These are phyloP conservation scores for Xylaria flabelliformis DNA, from an alignment of 495 filamentous ascomycete genomes.

Conservation along the genomic window DNA sequence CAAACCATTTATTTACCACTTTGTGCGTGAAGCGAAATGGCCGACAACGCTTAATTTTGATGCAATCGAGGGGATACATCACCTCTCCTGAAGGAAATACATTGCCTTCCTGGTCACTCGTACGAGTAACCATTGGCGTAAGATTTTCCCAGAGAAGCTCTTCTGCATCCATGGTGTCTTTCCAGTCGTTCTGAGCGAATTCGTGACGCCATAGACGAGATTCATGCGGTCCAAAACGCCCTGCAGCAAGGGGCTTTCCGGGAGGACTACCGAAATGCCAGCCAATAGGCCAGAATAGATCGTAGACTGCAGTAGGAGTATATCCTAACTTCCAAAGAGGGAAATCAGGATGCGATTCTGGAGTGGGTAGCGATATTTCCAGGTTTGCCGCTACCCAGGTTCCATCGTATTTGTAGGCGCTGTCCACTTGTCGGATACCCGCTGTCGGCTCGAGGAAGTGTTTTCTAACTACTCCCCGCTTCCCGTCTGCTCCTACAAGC, in stretches of 20 bases:
- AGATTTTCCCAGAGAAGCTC: slow-evolving; percentile 41
- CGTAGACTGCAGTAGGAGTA: slow-evolving; percentile 55
- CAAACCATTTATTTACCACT: slow-evolving; percentile 60
- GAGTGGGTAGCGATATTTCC: slow-evolving; percentile 52
- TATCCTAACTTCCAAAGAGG: slow-evolving; percentile 58
- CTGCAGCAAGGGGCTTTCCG: slow-evolving; percentile 51
- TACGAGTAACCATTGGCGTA: slow-evolving; percentile 40
- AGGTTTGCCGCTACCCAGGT: slow-evolving; percentile 62
- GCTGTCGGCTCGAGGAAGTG: slow-evolving; percentile 55
- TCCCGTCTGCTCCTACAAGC: slow-evolving; percentile 59
- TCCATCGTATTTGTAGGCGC: slow-evolving; percentile 53
- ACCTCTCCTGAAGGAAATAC: slow-evolving; percentile 38
- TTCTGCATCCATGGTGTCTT: slow-evolving; percentile 36
- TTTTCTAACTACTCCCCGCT: slow-evolving; percentile 57
- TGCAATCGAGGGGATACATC: slow-evolving; percentile 56
- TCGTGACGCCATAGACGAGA: slow-evolving; percentile 60
- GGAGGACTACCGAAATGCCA: slow-evolving; percentile 58
- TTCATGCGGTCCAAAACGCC: slow-evolving; percentile 52
- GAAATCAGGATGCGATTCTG: slow-evolving; percentile 56
- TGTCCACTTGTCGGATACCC: slow-evolving; percentile 48
- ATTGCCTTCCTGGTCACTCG: slow-evolving; percentile 19
- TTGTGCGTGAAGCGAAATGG: slow-evolving; percentile 57
- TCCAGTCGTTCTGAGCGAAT: slow-evolving; percentile 46
- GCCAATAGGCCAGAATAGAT: slow-evolving; percentile 56
- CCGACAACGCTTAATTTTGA: slow-evolving; percentile 55